These are phyloP conservation scores for Acanthamoeba healyi DNA, from an alignment of 208 protist genomes.

Conservation along the genomic window DNA sequence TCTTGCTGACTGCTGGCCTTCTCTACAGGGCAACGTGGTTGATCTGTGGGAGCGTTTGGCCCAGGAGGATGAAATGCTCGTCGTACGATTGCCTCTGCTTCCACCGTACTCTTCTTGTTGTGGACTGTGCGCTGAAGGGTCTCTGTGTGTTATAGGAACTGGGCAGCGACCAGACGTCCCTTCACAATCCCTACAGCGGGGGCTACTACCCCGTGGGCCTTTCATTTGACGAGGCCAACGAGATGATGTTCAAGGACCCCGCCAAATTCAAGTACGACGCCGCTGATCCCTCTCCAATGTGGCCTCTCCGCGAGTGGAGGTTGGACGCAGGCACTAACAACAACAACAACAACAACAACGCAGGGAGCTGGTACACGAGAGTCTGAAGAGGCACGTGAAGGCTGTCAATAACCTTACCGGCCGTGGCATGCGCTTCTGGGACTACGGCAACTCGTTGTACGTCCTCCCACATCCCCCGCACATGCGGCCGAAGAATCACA, in stretches of 20 bases:
- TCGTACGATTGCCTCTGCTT: conserved; percentile 21
- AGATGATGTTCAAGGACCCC: conserved; percentile 92
- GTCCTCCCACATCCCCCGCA: neutral
- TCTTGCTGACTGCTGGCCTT: neutral
- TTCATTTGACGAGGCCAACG: conserved; percentile 92
- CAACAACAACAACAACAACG: neutral
- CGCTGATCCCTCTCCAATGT: neutral
- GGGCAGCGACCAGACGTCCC: conserved; percentile 93
- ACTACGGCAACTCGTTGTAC: conserved; percentile 93
- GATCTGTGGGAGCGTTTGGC: conserved; percentile 91
- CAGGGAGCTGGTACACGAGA: conserved; percentile 90
- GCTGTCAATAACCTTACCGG: conserved; percentile 90
- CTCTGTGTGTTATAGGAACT: conserved; percentile 86
- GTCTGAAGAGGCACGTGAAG: conserved; percentile 87
- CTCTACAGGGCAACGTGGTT: conserved; percentile 91
- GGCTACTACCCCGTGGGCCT: conserved; percentile 94
- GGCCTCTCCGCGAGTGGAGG: neutral
- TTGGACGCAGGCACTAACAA: neutral
- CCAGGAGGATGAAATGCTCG: conserved; percentile 48
- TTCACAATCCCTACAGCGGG: conserved; percentile 94
- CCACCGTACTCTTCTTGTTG: neutral
- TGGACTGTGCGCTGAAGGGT: neutral
- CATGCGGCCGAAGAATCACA: too few relatives aligned
- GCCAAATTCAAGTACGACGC: conserved; percentile 87
- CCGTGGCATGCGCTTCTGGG: conserved; percentile 89